A percentile compares a stretch with the other conserved stretches of the same genome.
Conservation (phyloP, 257 asterid genomes). For the Petunia axillaris region DNA sequence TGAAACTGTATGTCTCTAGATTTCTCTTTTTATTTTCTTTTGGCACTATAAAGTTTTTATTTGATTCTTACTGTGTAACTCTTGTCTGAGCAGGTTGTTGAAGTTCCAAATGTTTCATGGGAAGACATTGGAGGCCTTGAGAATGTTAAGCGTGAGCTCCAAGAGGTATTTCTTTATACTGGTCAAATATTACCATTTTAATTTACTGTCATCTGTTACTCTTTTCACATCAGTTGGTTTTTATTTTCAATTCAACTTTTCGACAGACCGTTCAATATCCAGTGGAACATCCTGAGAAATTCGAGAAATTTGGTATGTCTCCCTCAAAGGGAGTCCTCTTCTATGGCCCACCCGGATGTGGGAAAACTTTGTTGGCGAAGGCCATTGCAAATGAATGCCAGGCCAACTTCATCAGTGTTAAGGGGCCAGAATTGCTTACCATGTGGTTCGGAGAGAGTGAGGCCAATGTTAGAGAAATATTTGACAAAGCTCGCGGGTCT, state of each 20-base stretch:
- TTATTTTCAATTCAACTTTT: slow-evolving; percentile 3
- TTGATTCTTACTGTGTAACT: slow-evolving; percentile 25
- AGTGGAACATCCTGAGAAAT: slow-evolving; percentile 97
- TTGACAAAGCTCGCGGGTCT: slow-evolving; percentile 86
- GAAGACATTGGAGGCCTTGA: slow-evolving; percentile 80
- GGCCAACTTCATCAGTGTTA: slow-evolving; percentile 87
- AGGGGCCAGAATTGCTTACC: slow-evolving; percentile 95
- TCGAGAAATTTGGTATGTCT: slow-evolving; percentile 93
- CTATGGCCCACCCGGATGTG: slow-evolving; percentile 95
- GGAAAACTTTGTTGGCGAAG: slow-evolving; percentile 86
- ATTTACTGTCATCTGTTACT: not conserved
- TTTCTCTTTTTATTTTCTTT: slow-evolving; percentile 17
- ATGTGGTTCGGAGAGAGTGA: slow-evolving; percentile 99
- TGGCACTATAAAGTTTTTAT: not conserved
- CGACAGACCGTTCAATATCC: slow-evolving; percentile 90
- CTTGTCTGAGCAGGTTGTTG: slow-evolving; percentile 59
- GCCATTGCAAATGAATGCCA: slow-evolving; percentile 96
- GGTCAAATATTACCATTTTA: not conserved
- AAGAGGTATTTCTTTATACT: slow-evolving; percentile 57
- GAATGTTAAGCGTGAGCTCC: slow-evolving; percentile 91
- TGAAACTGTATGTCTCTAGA: slow-evolving; percentile 53
- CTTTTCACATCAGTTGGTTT: not conserved
- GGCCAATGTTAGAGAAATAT: slow-evolving; percentile 89
- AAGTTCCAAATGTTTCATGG: slow-evolving; percentile 71
- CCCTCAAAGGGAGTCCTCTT: slow-evolving; percentile 95